Conservation (phyloP, 225 moss, liverwort and hornwort species). For the Pseudoscleropodium purum region DNA sequence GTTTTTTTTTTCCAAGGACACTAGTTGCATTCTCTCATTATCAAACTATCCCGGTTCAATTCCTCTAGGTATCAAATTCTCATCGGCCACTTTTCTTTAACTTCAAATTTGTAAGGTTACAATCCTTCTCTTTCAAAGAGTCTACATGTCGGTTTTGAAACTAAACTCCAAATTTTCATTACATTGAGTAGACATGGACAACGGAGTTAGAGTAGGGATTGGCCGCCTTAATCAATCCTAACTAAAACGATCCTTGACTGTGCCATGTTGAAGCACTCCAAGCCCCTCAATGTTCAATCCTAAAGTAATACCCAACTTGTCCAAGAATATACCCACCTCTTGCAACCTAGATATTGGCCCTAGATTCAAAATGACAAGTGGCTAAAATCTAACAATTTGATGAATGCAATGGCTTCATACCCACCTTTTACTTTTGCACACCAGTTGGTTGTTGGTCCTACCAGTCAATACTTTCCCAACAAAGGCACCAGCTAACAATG, state of each 20-base stretch:
- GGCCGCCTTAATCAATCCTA: fast-evolving
- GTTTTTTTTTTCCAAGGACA: too few relatives aligned
- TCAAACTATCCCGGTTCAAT: neutral
- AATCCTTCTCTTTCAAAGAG: neutral
- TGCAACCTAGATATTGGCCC: fast-evolving
- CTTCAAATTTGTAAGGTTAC: neutral
- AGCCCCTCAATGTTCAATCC: neutral
- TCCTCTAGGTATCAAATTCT: neutral
- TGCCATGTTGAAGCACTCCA: neutral
- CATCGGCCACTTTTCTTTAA: fast-evolving
- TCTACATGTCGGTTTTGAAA: fast-evolving
- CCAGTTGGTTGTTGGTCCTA: fast-evolving
- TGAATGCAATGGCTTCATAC: neutral
- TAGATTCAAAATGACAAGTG: neutral
- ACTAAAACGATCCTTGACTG: neutral
- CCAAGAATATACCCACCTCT: neutral
- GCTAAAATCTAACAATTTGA: neutral
- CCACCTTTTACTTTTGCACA: neutral
- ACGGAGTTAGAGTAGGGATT: fast-evolving
- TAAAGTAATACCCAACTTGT: neutral
- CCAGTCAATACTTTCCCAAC: neutral
- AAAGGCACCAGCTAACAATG: neutral
- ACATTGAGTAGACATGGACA: fast-evolving
- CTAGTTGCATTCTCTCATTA: neutral
- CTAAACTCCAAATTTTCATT: neutral